Evolutionary conservation across 164 flowering plant species (phyloP).

Genomic region (Sextonia rubra): DNA sequence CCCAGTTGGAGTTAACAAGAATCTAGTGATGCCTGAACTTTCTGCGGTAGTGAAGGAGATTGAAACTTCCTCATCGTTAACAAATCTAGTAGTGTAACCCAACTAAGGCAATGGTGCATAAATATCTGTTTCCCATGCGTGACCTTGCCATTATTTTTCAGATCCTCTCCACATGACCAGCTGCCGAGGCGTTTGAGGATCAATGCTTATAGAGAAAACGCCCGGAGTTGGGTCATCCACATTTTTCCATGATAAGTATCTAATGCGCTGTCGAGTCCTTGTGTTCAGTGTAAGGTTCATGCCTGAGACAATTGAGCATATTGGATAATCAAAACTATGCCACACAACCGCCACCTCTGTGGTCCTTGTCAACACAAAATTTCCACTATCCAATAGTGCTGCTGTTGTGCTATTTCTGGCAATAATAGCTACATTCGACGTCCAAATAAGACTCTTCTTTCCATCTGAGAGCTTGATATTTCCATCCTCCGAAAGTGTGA

Average conservation of each 20-base stretch:
- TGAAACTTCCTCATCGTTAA: background rate
- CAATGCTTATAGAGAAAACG: background rate
- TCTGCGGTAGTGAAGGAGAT: background rate
- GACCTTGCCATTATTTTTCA: background rate
- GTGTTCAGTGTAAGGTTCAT: conserved; percentile 13
- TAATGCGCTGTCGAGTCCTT: conserved; percentile 6
- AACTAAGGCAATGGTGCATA: background rate
- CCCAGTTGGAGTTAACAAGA: conserved; percentile 4
- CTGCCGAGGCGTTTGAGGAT: background rate
- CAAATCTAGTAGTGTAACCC: background rate
- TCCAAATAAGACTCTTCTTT: background rate
- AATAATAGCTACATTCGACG: background rate
- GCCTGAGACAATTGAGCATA: background rate
- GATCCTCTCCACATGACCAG: background rate
- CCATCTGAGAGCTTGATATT: conserved; percentile 1
- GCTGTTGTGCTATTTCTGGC: background rate
- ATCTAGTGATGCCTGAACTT: background rate
- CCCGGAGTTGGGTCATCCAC: conserved; percentile 23
- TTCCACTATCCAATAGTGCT: conserved; percentile 3
- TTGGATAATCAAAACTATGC: conserved; percentile 4
- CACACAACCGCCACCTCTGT: background rate
- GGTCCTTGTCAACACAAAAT: background rate
- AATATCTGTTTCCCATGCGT: background rate
- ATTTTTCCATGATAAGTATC: conserved; percentile 30
- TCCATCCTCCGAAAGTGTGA: background rate